Base-by-base conservation (phyloP, 2,329 filamentous ascomycete species). In the Talaromyces atroroseus region DNA sequence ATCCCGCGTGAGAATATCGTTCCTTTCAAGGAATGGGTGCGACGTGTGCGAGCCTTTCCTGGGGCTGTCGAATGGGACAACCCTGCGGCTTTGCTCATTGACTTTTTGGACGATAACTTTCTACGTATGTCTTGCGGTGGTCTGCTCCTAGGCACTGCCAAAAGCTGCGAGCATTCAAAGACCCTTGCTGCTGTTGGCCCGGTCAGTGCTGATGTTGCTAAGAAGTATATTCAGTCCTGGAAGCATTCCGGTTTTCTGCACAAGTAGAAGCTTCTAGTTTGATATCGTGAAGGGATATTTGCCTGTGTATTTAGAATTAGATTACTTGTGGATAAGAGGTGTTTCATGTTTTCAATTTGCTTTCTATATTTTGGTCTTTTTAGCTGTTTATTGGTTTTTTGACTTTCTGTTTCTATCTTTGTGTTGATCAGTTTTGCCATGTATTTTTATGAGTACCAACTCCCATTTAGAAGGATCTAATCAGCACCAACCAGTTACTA, bases 61-160 rank as follows among this genome's bases (percentile, higher is more conserved):
- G 49, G 60, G 2, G 53, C 51, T 8, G 57, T 63, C 3, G 59
- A 62, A 12, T 56, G 52, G 26, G 62, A 68, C 20, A 72, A 72
- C 42, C 70, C 70, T 1, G 69, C 68, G 5, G 47, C 58, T 7
- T 52, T 59, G 14, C 60, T 71, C 55, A 53, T 65, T 2, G 68
- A 70, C 20, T 72, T 71, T 60, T 54, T 72, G 49, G 64, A 66
- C 11, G 57, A 61, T 14, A 65, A 72, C n/a, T 72, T 68, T 23
- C 48, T 69, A 26, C 68, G 74, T 24, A 80, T 80, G 76, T 73
- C 72, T 0, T 79, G 76, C 60, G 76, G 75, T 7, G 75, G 74
- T 0, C 53, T 79, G 2, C 26, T 78, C 0, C 42, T 79, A 46
- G 75, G 71, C 52, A 74, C 71, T 0, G 56, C 61, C 11, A 67